A percentile compares a stretch with the other conserved stretches of the same genome.
These are phyloP conservation scores for Chrysanthemum seticuspe DNA, from an alignment of 129 eudicot species.

Conservation along the genomic window DNA sequence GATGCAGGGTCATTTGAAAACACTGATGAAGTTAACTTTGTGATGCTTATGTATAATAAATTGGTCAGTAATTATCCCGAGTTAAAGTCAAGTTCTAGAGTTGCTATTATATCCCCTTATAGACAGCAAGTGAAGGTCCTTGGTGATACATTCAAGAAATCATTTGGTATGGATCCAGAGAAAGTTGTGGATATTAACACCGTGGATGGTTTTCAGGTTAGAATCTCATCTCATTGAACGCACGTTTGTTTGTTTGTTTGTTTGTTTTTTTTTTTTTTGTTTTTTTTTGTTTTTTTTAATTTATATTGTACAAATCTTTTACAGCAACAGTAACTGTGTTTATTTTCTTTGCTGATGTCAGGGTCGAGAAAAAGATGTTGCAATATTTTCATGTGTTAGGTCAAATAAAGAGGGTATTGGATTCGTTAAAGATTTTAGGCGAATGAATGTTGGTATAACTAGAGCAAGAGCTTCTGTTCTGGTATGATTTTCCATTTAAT, in stretches of 20 bases:
- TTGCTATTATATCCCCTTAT: slow-evolving; percentile 92
- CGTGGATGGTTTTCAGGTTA: slow-evolving; percentile 95
- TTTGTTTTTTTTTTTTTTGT: neutral
- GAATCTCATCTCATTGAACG: neutral
- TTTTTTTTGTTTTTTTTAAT: too few relatives aligned
- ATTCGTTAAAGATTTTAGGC: slow-evolving; percentile 72
- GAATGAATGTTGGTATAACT: slow-evolving; percentile 98
- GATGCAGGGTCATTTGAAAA: slow-evolving; percentile 74
- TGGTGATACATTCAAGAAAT: slow-evolving; percentile 46
- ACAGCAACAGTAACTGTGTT: slow-evolving; percentile 1
- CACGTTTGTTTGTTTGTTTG: neutral
- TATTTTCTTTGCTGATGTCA: slow-evolving; percentile 20
- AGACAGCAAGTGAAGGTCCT: slow-evolving; percentile 78
- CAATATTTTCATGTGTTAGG: slow-evolving; percentile 93
- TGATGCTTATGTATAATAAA: slow-evolving; percentile 64
- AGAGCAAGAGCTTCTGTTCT: slow-evolving; percentile 92
- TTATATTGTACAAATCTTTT: neutral
- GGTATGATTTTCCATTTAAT: slow-evolving; percentile 45
- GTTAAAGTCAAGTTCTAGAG: slow-evolving; percentile 70
- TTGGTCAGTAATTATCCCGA: slow-evolving; percentile 74
- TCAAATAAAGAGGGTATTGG: slow-evolving; percentile 85
- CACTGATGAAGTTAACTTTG: slow-evolving; percentile 89
- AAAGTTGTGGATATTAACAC: slow-evolving; percentile 92
- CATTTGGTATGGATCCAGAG: slow-evolving; percentile 76
- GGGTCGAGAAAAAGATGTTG: slow-evolving; percentile 98